Base-by-base conservation (phyloP, 1,139 yeast genomes). In the Debaryomyces sp. region DNA sequence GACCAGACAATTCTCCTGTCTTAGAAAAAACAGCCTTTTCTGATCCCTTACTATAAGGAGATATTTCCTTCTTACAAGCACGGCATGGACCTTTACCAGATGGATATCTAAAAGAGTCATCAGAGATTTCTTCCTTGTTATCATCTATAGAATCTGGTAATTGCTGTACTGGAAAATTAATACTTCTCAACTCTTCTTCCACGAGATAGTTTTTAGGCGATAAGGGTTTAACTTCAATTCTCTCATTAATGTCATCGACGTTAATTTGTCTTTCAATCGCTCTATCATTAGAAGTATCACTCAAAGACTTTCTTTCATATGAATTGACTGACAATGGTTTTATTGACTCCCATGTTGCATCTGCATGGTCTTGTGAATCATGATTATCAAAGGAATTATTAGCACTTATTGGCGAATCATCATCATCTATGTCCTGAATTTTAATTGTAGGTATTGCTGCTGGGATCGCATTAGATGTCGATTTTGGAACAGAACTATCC, bases 1-100 rank as follows among this genome's bases (percentile, higher is more conserved):
- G 95, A 0, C 99, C 99, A 1, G 92, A 80, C 38, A 94, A 71
- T 58, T 87, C 92, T 21, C 87, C 87, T 45, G 89, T 90, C 54
- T 82, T 84, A 12, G 97, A 89, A 64, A 84, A 87, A n/a, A 94
- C 68, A 0, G 80, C 63, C 53, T 67, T 71, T 36, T 66, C 59
- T 3, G 62, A 42, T 0, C 80, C 80, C 42, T 81, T 51, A 78
- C 80, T 71, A 73, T 81, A 39, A 54, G 54, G 50, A 12, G 59
- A 61, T 36, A 85, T 80, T 21, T 63, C 68, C 26, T 64, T 57
- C 8, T 67, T 62, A 71, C 99, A 92, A 34, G 71, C 60, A 52
- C 94, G 79, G 61, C 94, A 87, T 10, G 91, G 91, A 0, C 94
- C 94, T 51, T 80, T 70, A 0, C 94, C 94, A 2, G 91, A 81